These are phyloP conservation scores for Boletus vinaceobasis DNA, from an alignment of 768 basidiomycete genomes.

Conservation along the genomic window DNA sequence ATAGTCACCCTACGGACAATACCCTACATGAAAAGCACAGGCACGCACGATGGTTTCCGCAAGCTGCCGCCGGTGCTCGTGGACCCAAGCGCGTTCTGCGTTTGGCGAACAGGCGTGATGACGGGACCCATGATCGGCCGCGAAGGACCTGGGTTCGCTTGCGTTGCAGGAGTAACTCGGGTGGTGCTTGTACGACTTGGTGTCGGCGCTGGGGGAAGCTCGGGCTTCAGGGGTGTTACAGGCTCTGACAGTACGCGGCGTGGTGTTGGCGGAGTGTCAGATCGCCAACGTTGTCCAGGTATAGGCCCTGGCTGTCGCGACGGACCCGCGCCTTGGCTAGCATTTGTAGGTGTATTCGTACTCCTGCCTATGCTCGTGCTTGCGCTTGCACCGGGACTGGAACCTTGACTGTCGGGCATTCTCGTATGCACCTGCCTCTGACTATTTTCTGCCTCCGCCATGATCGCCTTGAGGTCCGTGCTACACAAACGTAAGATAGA, in stretches of 20 bases:
- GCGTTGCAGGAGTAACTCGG: slow-evolving; percentile 20
- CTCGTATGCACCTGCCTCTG: slow-evolving; percentile 12
- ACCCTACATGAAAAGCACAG: background rate
- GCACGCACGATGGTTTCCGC: slow-evolving; percentile 51
- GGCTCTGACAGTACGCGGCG: slow-evolving; percentile 10
- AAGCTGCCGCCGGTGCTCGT: slow-evolving; percentile 19
- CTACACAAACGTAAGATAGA: slow-evolving; percentile 36
- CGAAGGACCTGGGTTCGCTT: slow-evolving; percentile 23
- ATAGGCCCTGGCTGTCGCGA: background rate
- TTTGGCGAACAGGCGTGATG: slow-evolving; percentile 57
- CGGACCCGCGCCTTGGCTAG: background rate
- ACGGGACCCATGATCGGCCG: slow-evolving; percentile 53
- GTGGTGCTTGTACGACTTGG: background rate
- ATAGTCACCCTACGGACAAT: background rate
- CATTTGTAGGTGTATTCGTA: background rate
- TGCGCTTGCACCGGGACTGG: background rate
- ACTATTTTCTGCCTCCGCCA: slow-evolving; percentile 67
- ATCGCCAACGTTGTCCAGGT: slow-evolving; percentile 5
- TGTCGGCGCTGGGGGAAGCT: background rate
- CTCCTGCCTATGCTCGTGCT: background rate
- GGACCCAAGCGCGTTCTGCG: slow-evolving; percentile 25
- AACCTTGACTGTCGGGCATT: background rate
- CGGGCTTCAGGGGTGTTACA: slow-evolving; percentile 3
- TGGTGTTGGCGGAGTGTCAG: slow-evolving; percentile 2
- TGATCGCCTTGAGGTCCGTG: slow-evolving; percentile 80